These are phyloP conservation scores for Erythrobasidium hasegawianum DNA, from an alignment of 1,284 basidiomycete genomes.

Conservation along the genomic window DNA sequence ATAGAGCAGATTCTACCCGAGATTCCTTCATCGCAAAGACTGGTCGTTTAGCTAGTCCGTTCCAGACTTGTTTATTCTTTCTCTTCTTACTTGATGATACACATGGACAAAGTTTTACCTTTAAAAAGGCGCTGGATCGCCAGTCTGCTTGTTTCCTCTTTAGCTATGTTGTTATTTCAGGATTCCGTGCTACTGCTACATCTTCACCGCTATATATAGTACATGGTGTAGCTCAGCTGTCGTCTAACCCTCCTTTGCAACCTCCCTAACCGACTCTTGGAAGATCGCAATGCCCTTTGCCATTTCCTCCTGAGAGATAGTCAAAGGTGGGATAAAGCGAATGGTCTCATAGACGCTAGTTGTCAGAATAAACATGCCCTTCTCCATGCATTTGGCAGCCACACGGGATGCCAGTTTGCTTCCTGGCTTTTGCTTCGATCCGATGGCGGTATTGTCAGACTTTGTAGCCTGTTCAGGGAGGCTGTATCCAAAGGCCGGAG, in stretches of 20 bases:
- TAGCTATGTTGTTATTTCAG: no score
- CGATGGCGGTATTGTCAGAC: slow-evolving; percentile 30
- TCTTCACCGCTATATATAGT: no score
- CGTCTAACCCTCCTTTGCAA: slow-evolving; percentile 22
- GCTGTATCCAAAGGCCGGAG: slow-evolving; percentile 37
- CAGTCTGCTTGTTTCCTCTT: no score
- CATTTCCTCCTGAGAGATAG: slow-evolving; percentile 62
- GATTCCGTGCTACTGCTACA: no score
- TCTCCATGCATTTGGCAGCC: slow-evolving; percentile 64
- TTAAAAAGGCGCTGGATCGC: no score
- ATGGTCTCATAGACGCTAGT: slow-evolving; percentile 49
- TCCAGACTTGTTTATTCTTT: no score
- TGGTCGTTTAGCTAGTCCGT: no score
- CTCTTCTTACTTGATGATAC: no score
- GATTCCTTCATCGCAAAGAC: no score
- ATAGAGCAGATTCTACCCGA: no score
- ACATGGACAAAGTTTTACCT: no score
- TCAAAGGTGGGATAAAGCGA: slow-evolving; percentile 71
- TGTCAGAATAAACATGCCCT: slow-evolving; percentile 35
- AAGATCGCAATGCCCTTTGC: slow-evolving; percentile 61
- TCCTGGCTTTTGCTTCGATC: slow-evolving; percentile 20
- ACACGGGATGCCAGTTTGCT: slow-evolving; percentile 54
- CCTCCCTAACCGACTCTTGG: slow-evolving; percentile 59
- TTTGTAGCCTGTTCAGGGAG: slow-evolving; percentile 14
- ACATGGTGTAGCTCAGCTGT: not conserved